Percentiles rank a stretch among this genome's conserved stretches.
These are phyloP conservation scores for Aspergillus nanangensis DNA, from an alignment of 495 filamentous ascomycete species.

Conservation along the genomic window DNA sequence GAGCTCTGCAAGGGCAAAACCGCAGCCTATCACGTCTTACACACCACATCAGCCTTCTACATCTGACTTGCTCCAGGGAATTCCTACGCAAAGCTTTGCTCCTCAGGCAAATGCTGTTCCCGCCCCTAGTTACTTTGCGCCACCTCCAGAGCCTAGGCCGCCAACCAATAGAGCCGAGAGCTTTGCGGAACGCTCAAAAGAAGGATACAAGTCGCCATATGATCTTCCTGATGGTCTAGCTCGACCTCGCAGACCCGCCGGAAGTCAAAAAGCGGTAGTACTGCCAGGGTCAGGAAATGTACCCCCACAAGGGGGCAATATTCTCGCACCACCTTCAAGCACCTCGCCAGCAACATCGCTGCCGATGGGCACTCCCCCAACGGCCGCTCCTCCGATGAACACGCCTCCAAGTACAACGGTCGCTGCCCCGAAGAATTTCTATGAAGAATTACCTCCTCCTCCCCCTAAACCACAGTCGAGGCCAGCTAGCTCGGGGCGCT, in stretches of 20 bases:
- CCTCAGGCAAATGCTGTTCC: conserved; percentile 29
- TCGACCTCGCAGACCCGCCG: conserved; percentile 56
- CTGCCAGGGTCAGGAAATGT: conserved; percentile 18
- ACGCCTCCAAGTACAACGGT: conserved; percentile 28
- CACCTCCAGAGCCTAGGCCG: conserved; percentile 25
- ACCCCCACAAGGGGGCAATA: no score
- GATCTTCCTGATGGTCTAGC: conserved; percentile 89
- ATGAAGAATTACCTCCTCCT: conserved; percentile 81
- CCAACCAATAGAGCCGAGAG: conserved; percentile 55
- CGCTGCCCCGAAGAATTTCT: conserved; percentile 57
- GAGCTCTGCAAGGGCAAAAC: conserved; percentile 13
- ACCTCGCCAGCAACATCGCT: no score
- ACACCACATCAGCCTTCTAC: conserved; percentile 43
- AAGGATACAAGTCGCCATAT: conserved; percentile 89
- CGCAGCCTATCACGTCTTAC: conserved; percentile 22
- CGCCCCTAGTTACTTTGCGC: conserved; percentile 37
- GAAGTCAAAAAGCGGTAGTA: conserved; percentile 28
- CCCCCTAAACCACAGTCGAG: conserved; percentile 44
- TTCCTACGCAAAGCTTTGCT: conserved; percentile 20
- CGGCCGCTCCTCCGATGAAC: conserved; percentile 19
- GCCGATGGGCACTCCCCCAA: conserved; percentile 21
- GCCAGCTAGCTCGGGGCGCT: conserved; percentile 43
- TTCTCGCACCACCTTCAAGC: no score
- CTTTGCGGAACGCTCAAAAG: conserved; percentile 83
- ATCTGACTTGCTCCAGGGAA: conserved; percentile 31